These are phyloP conservation scores for Penicillium sp. DNA, from an alignment of 2,329 filamentous ascomycete genomes.

Conservation along the genomic window DNA sequence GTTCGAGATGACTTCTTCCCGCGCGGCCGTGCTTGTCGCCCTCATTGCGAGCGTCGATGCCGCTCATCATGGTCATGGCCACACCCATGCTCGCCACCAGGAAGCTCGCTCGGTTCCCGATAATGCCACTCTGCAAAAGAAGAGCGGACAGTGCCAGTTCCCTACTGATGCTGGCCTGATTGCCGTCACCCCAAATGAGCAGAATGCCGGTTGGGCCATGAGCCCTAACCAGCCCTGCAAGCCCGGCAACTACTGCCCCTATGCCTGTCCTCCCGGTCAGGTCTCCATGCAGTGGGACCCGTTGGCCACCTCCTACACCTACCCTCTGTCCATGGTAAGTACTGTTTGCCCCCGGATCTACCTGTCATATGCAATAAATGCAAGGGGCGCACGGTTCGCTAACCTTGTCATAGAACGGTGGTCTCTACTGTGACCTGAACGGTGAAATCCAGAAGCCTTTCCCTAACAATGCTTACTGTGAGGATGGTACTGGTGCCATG, in stretches of 20 bases:
- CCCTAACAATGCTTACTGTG: conserved; percentile 62
- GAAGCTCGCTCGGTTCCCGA: conserved; percentile 23
- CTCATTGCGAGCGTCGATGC: conserved; percentile 37
- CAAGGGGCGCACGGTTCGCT: conserved; percentile 4
- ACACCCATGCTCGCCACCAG: conserved; percentile 25
- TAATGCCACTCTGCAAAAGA: conserved; percentile 47
- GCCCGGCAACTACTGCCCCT: conserved; percentile 67
- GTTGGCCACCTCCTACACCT: conserved; percentile 60
- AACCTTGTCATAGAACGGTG: conserved; percentile 57
- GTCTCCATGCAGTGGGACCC: conserved; percentile 77
- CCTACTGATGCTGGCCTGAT: conserved; percentile 64
- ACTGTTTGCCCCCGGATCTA: background rate
- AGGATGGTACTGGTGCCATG: conserved; percentile 62
- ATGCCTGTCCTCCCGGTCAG: conserved; percentile 70
- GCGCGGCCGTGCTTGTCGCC: conserved; percentile 35
- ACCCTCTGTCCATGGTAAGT: conserved; percentile 68
- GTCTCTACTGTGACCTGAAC: conserved; percentile 64
- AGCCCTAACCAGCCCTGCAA: conserved; percentile 67
- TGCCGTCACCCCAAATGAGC: conserved; percentile 57
- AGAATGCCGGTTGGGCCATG: conserved; percentile 75
- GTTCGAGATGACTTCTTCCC: conserved; percentile 30
- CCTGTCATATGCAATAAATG: conserved; percentile 5
- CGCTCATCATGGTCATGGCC: conserved; percentile 32
- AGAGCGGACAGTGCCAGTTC: conserved; percentile 58
- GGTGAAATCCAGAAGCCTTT: conserved; percentile 68